phyloP scores from a whole-genome alignment of 2,329 filamentous ascomycete species.

The Colletotrichum sp. region DNA sequence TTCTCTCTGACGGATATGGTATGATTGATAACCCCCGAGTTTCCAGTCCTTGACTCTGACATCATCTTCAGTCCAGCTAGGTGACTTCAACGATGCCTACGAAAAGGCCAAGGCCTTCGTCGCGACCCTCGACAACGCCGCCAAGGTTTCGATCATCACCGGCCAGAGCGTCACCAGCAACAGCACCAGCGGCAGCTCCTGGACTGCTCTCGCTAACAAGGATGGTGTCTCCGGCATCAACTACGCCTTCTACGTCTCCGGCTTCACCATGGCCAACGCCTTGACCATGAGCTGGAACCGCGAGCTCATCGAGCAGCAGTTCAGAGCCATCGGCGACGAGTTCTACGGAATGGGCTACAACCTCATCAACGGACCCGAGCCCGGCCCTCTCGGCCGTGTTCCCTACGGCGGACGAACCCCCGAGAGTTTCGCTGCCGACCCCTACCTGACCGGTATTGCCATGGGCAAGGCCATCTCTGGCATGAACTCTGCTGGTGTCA shows the following conservation, averaged over 20 bases:
- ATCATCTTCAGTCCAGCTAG: neutral
- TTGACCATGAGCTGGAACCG: conserved; percentile 26
- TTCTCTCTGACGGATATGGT: conserved; percentile 10
- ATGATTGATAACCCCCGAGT: neutral
- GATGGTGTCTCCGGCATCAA: conserved; percentile 23
- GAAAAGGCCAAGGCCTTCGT: conserved; percentile 12
- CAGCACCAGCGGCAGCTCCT: neutral
- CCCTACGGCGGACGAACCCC: conserved; percentile 64
- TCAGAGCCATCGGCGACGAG: conserved; percentile 19
- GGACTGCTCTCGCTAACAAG: conserved; percentile 8
- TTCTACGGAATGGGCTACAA: conserved; percentile 23
- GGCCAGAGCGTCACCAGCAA: conserved; percentile 8
- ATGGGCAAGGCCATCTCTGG: conserved; percentile 58
- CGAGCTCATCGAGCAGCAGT: conserved; percentile 17
- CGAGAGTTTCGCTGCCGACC: conserved; percentile 63
- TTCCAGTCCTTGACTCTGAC: neutral
- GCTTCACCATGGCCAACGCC: conserved; percentile 21
- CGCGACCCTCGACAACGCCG: conserved; percentile 6
- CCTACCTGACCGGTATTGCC: conserved; percentile 59
- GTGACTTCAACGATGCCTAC: neutral
- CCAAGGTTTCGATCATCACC: conserved; percentile 12
- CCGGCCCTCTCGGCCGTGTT: conserved; percentile 39
- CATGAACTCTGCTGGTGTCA: conserved; percentile 61
- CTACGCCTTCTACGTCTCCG: conserved; percentile 23
- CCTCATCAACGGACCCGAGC: conserved; percentile 18